These are phyloP conservation scores for Pichia sp. DNA, from an alignment of 1,139 yeast genomes.

Conservation along the genomic window DNA sequence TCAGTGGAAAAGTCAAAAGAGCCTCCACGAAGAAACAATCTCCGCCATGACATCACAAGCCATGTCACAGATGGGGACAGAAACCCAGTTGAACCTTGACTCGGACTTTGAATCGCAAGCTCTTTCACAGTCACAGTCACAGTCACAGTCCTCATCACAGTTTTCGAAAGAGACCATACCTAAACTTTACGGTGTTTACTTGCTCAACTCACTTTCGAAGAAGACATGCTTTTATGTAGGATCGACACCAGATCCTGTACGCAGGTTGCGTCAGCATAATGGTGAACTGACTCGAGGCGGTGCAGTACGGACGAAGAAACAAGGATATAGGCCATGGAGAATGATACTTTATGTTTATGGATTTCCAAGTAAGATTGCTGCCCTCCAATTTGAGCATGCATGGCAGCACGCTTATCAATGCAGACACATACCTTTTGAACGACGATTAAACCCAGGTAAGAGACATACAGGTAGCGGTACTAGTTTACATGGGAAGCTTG, in stretches of 20 bases:
- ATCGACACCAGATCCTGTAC: constrained; percentile 65
- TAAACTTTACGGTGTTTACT: constrained; percentile 55
- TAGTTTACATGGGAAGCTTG: constrained; percentile 44
- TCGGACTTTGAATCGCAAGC: not conserved
- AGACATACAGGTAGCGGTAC: constrained; percentile 26
- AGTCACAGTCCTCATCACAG: constrained; percentile 2
- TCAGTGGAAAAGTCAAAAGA: no score
- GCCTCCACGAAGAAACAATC: not conserved
- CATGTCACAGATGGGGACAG: no score
- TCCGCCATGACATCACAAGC: constrained; percentile 1
- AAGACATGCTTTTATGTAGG: constrained; percentile 62
- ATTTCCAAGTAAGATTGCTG: constrained; percentile 64
- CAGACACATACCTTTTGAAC: constrained; percentile 39
- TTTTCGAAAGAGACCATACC: constrained; percentile 4
- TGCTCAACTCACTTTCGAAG: constrained; percentile 51
- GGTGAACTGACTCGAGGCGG: constrained; percentile 59
- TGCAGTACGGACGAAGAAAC: constrained; percentile 54
- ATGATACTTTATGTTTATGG: constrained; percentile 59
- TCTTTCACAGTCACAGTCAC: constrained; percentile 1
- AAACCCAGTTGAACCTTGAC: no score
- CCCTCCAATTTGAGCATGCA: constrained; percentile 70
- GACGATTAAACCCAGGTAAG: constrained; percentile 28
- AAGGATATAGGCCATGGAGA: constrained; percentile 65
- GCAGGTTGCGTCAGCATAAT: constrained; percentile 72
- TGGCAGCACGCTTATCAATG: constrained; percentile 70